Percentiles rank a stretch among this genome's conserved stretches.
Evolutionary conservation across 1,139 yeast genomes (phyloP).

Genomic region (Yamadazyma siamensis): DNA sequence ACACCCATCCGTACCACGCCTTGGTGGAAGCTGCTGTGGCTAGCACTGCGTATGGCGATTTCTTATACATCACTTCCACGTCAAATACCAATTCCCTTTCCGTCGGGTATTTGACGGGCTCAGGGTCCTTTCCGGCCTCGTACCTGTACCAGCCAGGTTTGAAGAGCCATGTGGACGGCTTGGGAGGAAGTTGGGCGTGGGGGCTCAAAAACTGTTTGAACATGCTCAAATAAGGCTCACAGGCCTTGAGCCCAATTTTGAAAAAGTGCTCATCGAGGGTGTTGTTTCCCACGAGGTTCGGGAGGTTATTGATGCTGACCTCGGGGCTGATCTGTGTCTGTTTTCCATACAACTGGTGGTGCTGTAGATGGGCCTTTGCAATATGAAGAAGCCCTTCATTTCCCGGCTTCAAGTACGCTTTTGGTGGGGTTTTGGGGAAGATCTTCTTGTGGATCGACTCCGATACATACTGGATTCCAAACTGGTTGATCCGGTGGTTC

Average conservation of each 20-base stretch:
- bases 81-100: constrained; percentile 77
- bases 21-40: constrained; percentile 75
- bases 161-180: constrained; percentile 54
- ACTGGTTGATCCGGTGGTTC: constrained; percentile 59
- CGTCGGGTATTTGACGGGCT: constrained; percentile 61
- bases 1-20: constrained; percentile 96
- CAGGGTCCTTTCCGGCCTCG: constrained; percentile 49
- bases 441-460: constrained; percentile 54
- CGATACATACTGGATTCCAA: constrained; percentile 68
- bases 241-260: constrained; percentile 57
- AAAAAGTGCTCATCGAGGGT: constrained; percentile 83
- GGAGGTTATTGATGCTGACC: constrained; percentile 56
- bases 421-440: constrained; percentile 43
- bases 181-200: constrained; percentile 32
- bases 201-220: constrained; percentile 34
- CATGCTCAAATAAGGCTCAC: constrained; percentile 59
- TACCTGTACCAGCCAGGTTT: constrained; percentile 85
- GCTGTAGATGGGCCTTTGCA: constrained; percentile 58
- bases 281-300: constrained; percentile 59
- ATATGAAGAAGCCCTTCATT: constrained; percentile 46
- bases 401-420: constrained; percentile 22
- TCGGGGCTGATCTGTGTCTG: constrained; percentile 66
- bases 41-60: constrained; percentile 70
- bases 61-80: constrained; percentile 80
- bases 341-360: constrained; percentile 74